A percentile compares a stretch with the other conserved stretches of the same genome.
These are phyloP conservation scores for Shiraia bambusicola DNA, from an alignment of 2,329 filamentous ascomycete genomes.

Conservation along the genomic window DNA sequence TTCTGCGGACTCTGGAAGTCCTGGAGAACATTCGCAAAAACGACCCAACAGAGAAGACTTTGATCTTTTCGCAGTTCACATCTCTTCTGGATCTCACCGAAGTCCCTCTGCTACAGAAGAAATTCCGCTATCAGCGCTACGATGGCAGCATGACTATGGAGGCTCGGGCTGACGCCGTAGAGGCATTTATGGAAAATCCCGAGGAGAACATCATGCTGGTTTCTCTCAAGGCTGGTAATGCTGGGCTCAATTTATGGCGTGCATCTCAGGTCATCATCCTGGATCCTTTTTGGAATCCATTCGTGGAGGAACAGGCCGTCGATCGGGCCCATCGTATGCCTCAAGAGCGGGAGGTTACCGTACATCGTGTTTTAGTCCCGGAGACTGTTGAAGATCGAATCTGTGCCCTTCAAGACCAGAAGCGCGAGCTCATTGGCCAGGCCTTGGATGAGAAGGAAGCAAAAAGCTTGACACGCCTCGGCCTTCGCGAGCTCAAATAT, in stretches of 20 bases:
- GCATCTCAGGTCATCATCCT: conserved; percentile 87
- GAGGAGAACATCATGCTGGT: conserved; percentile 71
- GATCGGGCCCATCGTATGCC: conserved; percentile 89
- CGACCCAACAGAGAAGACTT: conserved; percentile 67
- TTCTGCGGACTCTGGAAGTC: conserved; percentile 68
- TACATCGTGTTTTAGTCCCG: conserved; percentile 76
- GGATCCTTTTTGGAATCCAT: conserved; percentile 94
- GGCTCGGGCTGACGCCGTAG: conserved; percentile 66
- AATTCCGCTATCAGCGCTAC: conserved; percentile 66
- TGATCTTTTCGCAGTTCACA: conserved; percentile 82
- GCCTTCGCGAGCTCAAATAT: conserved; percentile 66
- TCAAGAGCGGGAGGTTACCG: conserved; percentile 70
- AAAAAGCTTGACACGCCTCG: conserved; percentile 66
- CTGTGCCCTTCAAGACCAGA: conserved; percentile 73
- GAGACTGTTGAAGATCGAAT: conserved; percentile 89
- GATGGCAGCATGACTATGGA: conserved; percentile 72
- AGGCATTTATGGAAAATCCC: conserved; percentile 64
- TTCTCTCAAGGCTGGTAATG: conserved; percentile 77
- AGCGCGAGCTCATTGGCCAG: conserved; percentile 72
- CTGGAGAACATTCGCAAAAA: conserved; percentile 54
- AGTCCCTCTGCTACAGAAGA: conserved; percentile 64
- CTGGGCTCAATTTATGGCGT: conserved; percentile 80
- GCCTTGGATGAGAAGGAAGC: conserved; percentile 77
- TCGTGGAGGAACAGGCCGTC: conserved; percentile 87
- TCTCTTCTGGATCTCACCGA: conserved; percentile 76